Conservation (phyloP, 208 protist genomes). For the Acanthamoeba castellanii region DNA sequence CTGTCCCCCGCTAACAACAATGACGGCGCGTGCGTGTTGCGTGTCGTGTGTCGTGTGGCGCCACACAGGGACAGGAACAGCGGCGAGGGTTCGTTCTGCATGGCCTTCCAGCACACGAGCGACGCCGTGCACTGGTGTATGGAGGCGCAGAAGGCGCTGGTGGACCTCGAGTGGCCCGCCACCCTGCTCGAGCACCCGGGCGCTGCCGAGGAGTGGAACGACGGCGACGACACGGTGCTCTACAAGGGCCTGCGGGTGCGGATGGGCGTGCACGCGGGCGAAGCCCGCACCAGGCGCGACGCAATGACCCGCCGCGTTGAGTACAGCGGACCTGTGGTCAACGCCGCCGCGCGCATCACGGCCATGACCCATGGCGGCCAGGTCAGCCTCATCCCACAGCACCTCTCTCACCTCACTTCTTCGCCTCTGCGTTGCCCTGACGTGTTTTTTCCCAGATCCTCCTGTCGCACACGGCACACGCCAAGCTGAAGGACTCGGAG, state of each 20-base stretch:
- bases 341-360: slow-evolving; percentile 21
- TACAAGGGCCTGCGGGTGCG: slow-evolving; percentile 48
- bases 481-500: not conserved
- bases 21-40: no score
- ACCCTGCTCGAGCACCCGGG: slow-evolving; percentile 24
- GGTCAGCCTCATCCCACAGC: not conserved
- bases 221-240: slow-evolving; percentile 11
- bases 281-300: not conserved
- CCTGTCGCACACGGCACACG: not conserved
- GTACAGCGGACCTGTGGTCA: slow-evolving; percentile 57
- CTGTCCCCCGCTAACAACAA: not conserved
- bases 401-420: not conserved
- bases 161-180: slow-evolving; percentile 6
- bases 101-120: slow-evolving; percentile 39
- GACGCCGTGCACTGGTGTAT: slow-evolving; percentile 46
- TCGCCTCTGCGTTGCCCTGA: not conserved
- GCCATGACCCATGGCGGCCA: slow-evolving; percentile 55
- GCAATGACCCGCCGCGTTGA: slow-evolving; percentile 36
- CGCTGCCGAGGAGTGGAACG: slow-evolving; percentile 59
- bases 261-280: slow-evolving; percentile 54
- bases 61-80: not conserved
- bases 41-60: not conserved
- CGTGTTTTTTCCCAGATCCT: not conserved
- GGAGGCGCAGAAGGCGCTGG: slow-evolving; percentile 29
- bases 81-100: slow-evolving; percentile 65